Base-by-base conservation (phyloP, 1,284 basidiomycete genomes). In the Boletellus sp. region DNA sequence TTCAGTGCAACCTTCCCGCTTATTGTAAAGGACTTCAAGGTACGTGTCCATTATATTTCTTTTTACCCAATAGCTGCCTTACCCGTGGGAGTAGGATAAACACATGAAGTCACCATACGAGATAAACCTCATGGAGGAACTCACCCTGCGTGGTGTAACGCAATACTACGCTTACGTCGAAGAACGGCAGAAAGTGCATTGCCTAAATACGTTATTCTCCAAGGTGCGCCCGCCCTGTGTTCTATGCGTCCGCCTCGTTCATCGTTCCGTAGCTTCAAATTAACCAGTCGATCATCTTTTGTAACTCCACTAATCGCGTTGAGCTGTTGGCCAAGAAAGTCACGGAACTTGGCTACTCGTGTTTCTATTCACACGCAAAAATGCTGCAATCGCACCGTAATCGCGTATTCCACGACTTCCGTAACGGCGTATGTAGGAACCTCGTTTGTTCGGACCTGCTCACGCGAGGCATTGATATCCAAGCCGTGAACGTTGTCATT, bases 101-200 rank as follows among this genome's bases (percentile, higher is more conserved):
- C 91, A 98, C 78, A 98, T 99, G 96, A 86, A 84, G 58, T 85
- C 89, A 59, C 94, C 96, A 8, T 91, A 97, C 74, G 94, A 97
- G 74, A 97, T 98, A 76, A 99, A 99, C 74, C 86, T 99, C 69
- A 99, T 99, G 97, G 97, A 99, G 67, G 96, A 99, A 80, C 86
- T 99, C 58, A 99, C 96, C 35, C 79, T 99, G 50, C 93, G 93
- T 63, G 96, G 96, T 81, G 97, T 99, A 50, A 98, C 96, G 28
- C 96, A 99, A 79, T 99, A 97, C 74, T 99, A 99, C 69, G 96
- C 96, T 60, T 99, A 94, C 71, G 93, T 99, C 67, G 96, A 99
- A 74, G 96, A 99, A 71, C 84, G 93, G 58, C 97, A 99, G 77
- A 99, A 99, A 76, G 97, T 99, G 44, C 97, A 99, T 77, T 99